A percentile compares a stretch with the other conserved stretches of the same genome.
Evolutionary conservation across 176 grass and related monocot species (phyloP).

Genomic region (Panicum miliaceum): DNA sequence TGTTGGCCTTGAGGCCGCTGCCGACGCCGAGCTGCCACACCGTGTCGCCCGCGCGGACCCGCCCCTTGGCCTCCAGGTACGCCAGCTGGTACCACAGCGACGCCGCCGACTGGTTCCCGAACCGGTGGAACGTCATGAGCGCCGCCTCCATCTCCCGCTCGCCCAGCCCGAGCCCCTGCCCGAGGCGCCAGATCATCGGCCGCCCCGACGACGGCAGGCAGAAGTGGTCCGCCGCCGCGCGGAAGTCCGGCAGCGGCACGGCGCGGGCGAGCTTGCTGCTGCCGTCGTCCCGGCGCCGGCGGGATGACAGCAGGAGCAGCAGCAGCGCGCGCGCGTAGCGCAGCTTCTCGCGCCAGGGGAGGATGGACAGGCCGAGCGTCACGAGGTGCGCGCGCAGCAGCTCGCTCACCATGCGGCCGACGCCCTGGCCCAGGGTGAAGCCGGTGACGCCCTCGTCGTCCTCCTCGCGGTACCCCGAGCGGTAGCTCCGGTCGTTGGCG

Average conservation of each 20-base stretch:
- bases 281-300: background rate
- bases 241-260: conserved; percentile 54
- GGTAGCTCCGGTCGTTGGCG: conserved; percentile 64
- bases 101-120: conserved; percentile 84
- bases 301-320: background rate
- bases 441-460: conserved; percentile 75
- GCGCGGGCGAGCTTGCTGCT: background rate
- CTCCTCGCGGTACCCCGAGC: conserved; percentile 57
- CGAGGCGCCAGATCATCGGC: conserved; percentile 64
- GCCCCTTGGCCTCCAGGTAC: conserved; percentile 64
- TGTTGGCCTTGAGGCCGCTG: conserved; percentile 73
- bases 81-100: conserved; percentile 88
- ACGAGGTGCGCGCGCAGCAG: conserved; percentile 58
- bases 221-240: conserved; percentile 54
- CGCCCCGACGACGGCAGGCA: conserved; percentile 69
- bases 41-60: conserved; percentile 50
- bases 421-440: conserved; percentile 61
- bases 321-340: conserved; percentile 28
- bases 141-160: conserved; percentile 69
- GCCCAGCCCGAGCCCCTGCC: conserved; percentile 58
- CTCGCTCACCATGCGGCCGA: conserved; percentile 54
- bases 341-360: conserved; percentile 68
- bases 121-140: conserved; percentile 75
- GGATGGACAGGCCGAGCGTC: conserved; percentile 50
- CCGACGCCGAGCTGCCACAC: conserved; percentile 77